Percentiles rank a stretch among this genome's conserved stretches.
Conservation (phyloP, 1,284 basidiomycete species). For the Ceratobasidium sp. region DNA sequence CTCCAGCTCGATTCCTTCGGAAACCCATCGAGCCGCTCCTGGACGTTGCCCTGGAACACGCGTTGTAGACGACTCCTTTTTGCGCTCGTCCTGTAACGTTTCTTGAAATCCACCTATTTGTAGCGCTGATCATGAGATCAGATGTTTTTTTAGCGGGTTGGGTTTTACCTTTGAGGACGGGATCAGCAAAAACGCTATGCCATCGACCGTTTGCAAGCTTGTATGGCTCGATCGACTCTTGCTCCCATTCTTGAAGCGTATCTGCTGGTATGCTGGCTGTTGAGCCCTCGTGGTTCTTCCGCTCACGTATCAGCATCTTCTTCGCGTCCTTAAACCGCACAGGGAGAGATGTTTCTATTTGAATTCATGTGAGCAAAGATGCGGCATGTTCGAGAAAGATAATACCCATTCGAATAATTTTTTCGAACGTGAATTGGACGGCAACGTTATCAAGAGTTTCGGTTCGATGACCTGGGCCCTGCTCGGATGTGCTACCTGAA, state of each 20-base stretch:
- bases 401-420: not conserved
- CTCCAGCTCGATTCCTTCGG: not conserved
- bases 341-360: not conserved
- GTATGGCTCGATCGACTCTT: not conserved
- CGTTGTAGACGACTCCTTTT: no score
- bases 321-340: not conserved
- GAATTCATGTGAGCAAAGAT: not conserved
- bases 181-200: not conserved
- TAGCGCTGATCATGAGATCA: no score
- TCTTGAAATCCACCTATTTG: no score
- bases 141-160: no score
- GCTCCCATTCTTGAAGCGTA: not conserved
- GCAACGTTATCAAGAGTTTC: not conserved
- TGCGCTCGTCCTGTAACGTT: no score
- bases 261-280: not conserved
- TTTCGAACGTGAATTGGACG: not conserved
- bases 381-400: no score
- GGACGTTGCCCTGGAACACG: no score
- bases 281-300: not conserved
- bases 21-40: not conserved
- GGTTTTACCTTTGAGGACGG: not conserved
- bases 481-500: conserved; percentile 18
- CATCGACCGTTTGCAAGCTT: not conserved
- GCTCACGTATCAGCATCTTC: not conserved
- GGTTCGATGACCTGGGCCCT: not conserved